Percentiles rank a stretch among this genome's conserved stretches.
Conservation (phyloP, 805 yeast species). For the Monosporozyma yasuniensis region DNA sequence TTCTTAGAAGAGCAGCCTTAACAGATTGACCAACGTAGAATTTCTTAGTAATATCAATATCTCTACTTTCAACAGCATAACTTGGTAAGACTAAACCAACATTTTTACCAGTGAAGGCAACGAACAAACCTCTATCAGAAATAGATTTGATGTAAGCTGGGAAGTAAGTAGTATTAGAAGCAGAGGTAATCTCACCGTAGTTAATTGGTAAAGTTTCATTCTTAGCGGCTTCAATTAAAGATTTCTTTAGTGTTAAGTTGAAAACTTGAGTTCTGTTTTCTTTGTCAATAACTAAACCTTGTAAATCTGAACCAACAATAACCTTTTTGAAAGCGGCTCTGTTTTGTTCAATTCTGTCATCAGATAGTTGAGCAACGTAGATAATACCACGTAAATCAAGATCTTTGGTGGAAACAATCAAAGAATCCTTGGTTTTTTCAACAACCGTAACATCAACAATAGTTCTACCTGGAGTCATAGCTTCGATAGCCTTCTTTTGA, state of each 20-base stretch:
- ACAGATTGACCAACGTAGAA: slow-evolving; percentile 66
- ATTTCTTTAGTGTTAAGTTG: slow-evolving; percentile 53
- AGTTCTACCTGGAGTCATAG: slow-evolving; percentile 52
- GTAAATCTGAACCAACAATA: slow-evolving; percentile 49
- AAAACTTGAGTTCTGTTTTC: slow-evolving; percentile 53
- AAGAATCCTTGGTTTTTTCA: slow-evolving; percentile 68
- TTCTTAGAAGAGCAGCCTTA: slow-evolving; percentile 52
- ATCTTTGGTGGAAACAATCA: slow-evolving; percentile 51
- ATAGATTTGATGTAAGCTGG: slow-evolving; percentile 73
- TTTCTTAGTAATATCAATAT: slow-evolving; percentile 43
- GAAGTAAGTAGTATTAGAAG: slow-evolving; percentile 37
- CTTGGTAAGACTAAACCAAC: slow-evolving; percentile 78
- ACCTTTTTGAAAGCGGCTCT: slow-evolving; percentile 56
- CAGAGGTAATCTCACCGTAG: slow-evolving; percentile 45
- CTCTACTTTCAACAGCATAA: slow-evolving; percentile 48
- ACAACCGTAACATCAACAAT: slow-evolving; percentile 51
- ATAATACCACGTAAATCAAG: slow-evolving; percentile 58
- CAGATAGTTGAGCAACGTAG: slow-evolving; percentile 65
- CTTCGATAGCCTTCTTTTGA: slow-evolving; percentile 40
- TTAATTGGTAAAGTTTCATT: slow-evolving; percentile 43
- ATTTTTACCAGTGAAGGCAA: slow-evolving; percentile 68
- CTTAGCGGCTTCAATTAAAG: slow-evolving; percentile 58
- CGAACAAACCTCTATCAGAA: slow-evolving; percentile 74
- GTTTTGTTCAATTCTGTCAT: slow-evolving; percentile 64
- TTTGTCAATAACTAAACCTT: slow-evolving; percentile 60